Base-by-base conservation (phyloP, 2,329 filamentous ascomycete genomes). In the Xylaria sp. region DNA sequence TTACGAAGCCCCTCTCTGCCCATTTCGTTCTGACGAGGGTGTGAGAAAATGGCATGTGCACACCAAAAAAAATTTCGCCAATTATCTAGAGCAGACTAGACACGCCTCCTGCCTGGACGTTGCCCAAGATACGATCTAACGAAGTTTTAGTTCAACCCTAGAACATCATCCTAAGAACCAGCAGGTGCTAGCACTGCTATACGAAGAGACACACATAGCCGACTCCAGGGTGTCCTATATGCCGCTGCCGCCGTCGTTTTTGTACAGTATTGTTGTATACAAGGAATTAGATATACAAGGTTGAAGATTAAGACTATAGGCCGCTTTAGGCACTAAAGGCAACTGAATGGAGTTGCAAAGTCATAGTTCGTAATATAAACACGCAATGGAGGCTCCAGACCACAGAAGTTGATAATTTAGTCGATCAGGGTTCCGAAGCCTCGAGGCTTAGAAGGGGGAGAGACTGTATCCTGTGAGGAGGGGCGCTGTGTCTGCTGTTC, bases 391-490 rank as follows among this genome's bases (percentile, higher is more conserved):
- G 36, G 31, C 7, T 20, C 11, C n/a, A 31, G 22, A 9, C 11
- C n/a, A 33, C 45, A 20, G 36, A n/a, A 31, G 11, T 25, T 49
- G 10, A 4, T 31, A 29, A 38, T 33, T 67, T 62, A 76, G 53
- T 76, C 74, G 47, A 76, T 76, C 36, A 76, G 56, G 17, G 67
- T 70, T 7, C 72, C 73, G 54, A 74, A 73, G 9, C 74, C 74
- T 38, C 74, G 72, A 20, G 74, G 74, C 29, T 75, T 76, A 3
- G 74, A 76, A 20, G 74, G 71, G 15, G 74, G 74, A 2, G 74
- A 75, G 45, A 76, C 74, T 9, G 73, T 74, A 2, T 72, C 71
- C 17, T 67, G 71, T 20, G 69, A 59, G 5, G 56, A 61, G 5
- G 65, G 65, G 20, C 62, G 65, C 5, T 63, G 63, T 10, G 64